Base-by-base conservation (phyloP, 192 early-diverging fungal genomes). In the Coemansia reversa region DNA sequence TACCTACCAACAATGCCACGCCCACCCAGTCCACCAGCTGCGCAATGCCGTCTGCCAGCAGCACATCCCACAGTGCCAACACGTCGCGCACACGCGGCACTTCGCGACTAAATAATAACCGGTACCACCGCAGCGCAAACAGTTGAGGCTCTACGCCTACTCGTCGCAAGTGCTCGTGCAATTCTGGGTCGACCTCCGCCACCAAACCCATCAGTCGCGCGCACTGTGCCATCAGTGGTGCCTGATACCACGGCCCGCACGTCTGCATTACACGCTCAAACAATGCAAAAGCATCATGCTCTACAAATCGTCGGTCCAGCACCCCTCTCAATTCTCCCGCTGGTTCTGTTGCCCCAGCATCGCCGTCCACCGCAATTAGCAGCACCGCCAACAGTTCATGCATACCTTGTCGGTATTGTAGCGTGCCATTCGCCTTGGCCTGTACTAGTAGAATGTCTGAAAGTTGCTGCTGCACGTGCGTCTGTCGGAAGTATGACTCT, bases 371-470 rank as follows among this genome's bases (percentile, higher is more conserved):
- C 0, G 90, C 88, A 76, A 87, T 75, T 18, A 92, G 85, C 19
- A 97, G 77, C 20, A 92, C 91, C 0, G 93, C 96, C 14, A 94
- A 70, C 24, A 98, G 64, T 72, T 98, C 96, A 67, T 98, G 96
- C 96, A 98, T 98, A 27, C 96, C 96, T 71, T 98, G 96, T 42
- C 96, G 86, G 77, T 98, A 98, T 18, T 90, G 89, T n/a, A 97
- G 84, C 29, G 88, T 88, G 14, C 84, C 80, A 65, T 98, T 89
- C 69, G 94, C 82, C 67, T 94, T 94, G 75, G 91, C 91, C 70
- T 93, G 96, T 28, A 97, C 89, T 62, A 98, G 95, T 25, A 98
- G 74, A 30, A 97, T 88, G 62, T 92, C 89, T 2, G 84, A 73
- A 80, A 98, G 72, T 35, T 86, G 70, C 51, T 80, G 80, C 63